A percentile compares a stretch with the other conserved stretches of the same genome.
These are phyloP conservation scores for Ogataea neopini DNA, from an alignment of 805 yeast species.

Conservation along the genomic window DNA sequence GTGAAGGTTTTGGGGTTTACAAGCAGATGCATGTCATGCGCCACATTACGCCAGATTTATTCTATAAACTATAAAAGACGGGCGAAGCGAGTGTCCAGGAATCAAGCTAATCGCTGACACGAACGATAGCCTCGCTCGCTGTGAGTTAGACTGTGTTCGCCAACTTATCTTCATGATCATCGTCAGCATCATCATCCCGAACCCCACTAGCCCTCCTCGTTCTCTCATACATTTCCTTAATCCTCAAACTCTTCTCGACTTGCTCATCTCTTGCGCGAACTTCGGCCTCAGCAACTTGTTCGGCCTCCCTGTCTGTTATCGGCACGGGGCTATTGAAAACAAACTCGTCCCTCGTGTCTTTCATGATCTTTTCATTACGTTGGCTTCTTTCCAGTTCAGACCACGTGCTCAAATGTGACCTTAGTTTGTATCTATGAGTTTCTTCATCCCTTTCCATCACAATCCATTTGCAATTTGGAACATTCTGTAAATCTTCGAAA, in stretches of 20 bases:
- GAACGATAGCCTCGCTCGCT: neutral
- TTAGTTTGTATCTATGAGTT: conserved; percentile 53
- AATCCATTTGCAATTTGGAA: conserved; percentile 81
- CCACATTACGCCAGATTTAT: too few species aligned
- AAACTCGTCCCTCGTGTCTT: conserved; percentile 29
- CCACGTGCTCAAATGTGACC: conserved; percentile 73
- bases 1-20: too few species aligned
- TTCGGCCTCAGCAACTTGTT: conserved; percentile 41
- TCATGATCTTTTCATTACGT: conserved; percentile 25
- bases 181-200: conserved; percentile 23
- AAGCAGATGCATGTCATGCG: too few species aligned
- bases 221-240: conserved; percentile 41
- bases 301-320: conserved; percentile 27
- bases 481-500: conserved; percentile 79
- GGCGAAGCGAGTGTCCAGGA: too few species aligned
- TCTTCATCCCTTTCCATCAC: conserved; percentile 65
- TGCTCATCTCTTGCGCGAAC: conserved; percentile 45
- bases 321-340: conserved; percentile 26
- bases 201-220: conserved; percentile 7
- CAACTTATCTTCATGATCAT: conserved; percentile 24
- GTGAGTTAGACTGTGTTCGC: conserved; percentile 5
- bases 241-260: conserved; percentile 42
- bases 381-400: conserved; percentile 46
- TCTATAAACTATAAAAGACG: too few species aligned
- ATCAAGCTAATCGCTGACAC: too few species aligned